These are phyloP conservation scores for Borealophlyctis nickersoniae DNA, from an alignment of 192 early-diverging fungal genomes.

Conservation along the genomic window DNA sequence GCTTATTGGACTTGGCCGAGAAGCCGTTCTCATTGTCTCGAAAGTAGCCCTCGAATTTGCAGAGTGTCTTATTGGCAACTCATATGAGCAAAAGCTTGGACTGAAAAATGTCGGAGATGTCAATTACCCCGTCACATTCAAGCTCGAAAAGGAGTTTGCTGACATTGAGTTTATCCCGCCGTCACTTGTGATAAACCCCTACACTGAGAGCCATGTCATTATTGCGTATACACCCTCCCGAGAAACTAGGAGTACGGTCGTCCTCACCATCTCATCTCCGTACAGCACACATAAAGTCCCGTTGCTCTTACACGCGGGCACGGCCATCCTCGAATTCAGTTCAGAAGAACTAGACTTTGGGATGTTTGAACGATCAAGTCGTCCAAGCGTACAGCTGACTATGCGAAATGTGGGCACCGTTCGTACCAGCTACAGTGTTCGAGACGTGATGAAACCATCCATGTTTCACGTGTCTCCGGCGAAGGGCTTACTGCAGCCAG, in stretches of 20 bases:
- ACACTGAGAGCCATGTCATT: conserved; percentile 50
- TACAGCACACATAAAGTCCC: conserved; percentile 58
- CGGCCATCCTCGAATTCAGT: conserved; percentile 50
- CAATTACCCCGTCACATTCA: conserved; percentile 62
- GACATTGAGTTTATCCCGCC: conserved; percentile 52
- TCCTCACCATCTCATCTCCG: conserved; percentile 54
- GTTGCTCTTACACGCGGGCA: conserved; percentile 54
- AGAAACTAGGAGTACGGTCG: conserved; percentile 46
- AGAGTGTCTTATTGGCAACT: conserved; percentile 64
- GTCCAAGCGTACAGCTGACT: conserved; percentile 39
- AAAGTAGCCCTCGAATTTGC: conserved; percentile 54
- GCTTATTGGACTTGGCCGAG: conserved; percentile 55
- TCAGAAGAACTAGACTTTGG: conserved; percentile 52
- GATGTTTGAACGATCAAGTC: conserved; percentile 57
- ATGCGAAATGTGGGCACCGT: conserved; percentile 56
- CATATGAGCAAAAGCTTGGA: conserved; percentile 61
- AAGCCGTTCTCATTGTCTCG: conserved; percentile 64
- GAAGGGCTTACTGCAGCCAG: conserved; percentile 48
- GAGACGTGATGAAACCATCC: conserved; percentile 47
- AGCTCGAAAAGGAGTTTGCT: conserved; percentile 50
- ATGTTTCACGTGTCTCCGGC: conserved; percentile 48
- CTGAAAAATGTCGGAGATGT: conserved; percentile 68
- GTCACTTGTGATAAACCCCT: conserved; percentile 55
- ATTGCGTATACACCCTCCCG: conserved; percentile 49
- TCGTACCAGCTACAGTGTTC: conserved; percentile 47